phyloP scores from a whole-genome alignment of 2,329 filamentous ascomycete species.

The Colletotrichum tanaceti region DNA sequence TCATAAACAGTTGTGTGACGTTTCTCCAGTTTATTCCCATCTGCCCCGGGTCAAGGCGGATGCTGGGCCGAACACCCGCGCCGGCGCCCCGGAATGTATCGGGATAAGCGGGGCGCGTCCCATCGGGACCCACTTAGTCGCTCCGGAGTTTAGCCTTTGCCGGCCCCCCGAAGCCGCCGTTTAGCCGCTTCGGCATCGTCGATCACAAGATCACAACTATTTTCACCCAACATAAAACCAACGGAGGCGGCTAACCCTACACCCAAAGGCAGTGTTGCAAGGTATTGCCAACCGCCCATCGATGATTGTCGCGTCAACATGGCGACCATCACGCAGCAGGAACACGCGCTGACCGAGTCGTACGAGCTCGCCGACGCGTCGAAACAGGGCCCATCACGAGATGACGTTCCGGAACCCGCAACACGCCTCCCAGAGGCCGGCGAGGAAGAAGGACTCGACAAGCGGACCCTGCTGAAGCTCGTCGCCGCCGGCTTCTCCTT shows the following conservation, averaged over 20 bases:
- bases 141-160: conserved; percentile 11
- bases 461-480: conserved; percentile 57
- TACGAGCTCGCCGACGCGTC: conserved; percentile 15
- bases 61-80: conserved; percentile 11
- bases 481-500: conserved; percentile 69
- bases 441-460: conserved; percentile 39
- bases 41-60: neutral
- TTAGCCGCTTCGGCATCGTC: neutral
- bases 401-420: neutral
- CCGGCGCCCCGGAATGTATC: conserved; percentile 1
- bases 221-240: neutral
- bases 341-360: neutral
- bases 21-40: neutral
- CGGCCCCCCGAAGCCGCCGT: too few relatives aligned
- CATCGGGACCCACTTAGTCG: too few relatives aligned
- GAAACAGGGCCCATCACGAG: neutral
- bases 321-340: conserved; percentile 25
- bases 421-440: neutral
- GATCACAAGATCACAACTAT: too few relatives aligned
- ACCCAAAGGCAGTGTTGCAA: too few relatives aligned
- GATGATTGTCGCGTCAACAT: neutral
- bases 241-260: too few relatives aligned
- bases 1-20: neutral
- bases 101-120: neutral
- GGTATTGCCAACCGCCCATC: neutral